Percentiles rank a stretch among this genome's conserved stretches.
phyloP scores from a whole-genome alignment of 352 stramenopile species.

The Phytophthora gonapodyides region DNA sequence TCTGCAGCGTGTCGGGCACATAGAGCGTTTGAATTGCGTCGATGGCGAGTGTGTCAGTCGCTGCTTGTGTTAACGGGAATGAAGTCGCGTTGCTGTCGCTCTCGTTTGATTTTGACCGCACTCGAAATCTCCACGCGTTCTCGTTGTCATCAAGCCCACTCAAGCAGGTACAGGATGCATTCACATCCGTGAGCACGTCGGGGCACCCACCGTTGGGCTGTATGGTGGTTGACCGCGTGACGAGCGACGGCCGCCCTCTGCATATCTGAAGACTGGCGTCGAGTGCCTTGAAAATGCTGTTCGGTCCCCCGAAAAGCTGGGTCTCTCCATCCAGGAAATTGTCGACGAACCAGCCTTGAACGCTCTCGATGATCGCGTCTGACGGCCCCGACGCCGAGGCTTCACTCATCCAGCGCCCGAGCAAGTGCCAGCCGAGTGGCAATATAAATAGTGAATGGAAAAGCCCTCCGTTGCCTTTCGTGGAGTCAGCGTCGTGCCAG shows the following conservation, averaged over 20 bases:
- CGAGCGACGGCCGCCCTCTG: constrained; percentile 29
- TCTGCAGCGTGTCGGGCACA: constrained; percentile 24
- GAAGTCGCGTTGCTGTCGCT: not conserved
- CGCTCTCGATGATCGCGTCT: constrained; percentile 15
- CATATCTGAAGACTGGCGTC: constrained; percentile 26
- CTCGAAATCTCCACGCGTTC: constrained; percentile 28
- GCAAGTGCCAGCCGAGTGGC: constrained; percentile 1
- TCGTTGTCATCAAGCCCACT: constrained; percentile 16
- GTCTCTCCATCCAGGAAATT: constrained; percentile 44
- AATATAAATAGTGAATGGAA: constrained; percentile 28
- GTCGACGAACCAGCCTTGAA: constrained; percentile 36
- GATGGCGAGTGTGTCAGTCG: constrained; percentile 26
- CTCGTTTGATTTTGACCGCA: constrained; percentile 18
- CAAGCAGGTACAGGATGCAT: constrained; percentile 51
- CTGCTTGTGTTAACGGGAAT: constrained; percentile 17
- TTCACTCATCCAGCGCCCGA: constrained; percentile 11
- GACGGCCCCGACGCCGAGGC: constrained; percentile 3
- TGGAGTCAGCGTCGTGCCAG: constrained; percentile 12
- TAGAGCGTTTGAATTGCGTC: constrained; percentile 38
- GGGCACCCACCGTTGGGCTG: constrained; percentile 40
- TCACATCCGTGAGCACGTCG: constrained; percentile 28
- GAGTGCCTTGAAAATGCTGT: constrained; percentile 12
- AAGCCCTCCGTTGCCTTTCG: not conserved
- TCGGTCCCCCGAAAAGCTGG: constrained; percentile 31
- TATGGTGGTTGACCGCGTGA: constrained; percentile 29